A percentile compares a stretch with the other conserved stretches of the same genome.
Evolutionary conservation across 73 alveolate species (phyloP).

Genomic region (Paramecium octaurelia): DNA sequence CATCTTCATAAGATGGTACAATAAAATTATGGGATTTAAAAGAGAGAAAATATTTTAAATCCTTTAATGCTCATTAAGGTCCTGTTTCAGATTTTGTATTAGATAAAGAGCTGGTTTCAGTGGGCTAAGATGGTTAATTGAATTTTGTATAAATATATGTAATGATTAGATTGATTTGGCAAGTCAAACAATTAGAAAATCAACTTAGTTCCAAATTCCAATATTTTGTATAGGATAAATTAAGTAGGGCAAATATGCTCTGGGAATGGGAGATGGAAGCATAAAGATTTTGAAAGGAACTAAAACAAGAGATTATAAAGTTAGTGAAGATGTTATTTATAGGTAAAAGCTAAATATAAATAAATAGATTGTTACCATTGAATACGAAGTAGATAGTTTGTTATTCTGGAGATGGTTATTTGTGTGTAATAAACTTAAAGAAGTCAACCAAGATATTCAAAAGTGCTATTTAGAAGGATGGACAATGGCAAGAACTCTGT

Average conservation of each 20-base stretch:
- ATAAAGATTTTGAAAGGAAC: neutral
- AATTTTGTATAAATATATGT: neutral
- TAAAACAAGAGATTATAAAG: neutral
- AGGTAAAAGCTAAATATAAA: neutral
- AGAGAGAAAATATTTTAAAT: neutral
- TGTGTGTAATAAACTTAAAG: neutral
- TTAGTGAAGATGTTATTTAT: neutral
- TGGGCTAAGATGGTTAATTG: neutral
- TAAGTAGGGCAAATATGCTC: neutral
- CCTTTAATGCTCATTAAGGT: neutral
- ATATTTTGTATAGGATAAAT: neutral
- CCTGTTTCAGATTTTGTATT: neutral
- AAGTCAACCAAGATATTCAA: neutral
- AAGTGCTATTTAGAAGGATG: neutral
- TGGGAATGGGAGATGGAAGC: constrained; percentile 4
- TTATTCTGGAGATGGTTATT: neutral
- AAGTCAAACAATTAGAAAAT: neutral
- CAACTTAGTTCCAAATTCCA: neutral
- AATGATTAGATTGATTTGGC: neutral
- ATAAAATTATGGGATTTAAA: neutral
- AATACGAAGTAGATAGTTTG: neutral
- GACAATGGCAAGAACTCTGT: neutral
- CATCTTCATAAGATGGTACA: neutral
- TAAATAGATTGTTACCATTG: neutral
- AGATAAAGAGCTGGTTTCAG: neutral